phyloP scores from a whole-genome alignment of 2,329 filamentous ascomycete species.

The Furcasterigmium sp. region DNA sequence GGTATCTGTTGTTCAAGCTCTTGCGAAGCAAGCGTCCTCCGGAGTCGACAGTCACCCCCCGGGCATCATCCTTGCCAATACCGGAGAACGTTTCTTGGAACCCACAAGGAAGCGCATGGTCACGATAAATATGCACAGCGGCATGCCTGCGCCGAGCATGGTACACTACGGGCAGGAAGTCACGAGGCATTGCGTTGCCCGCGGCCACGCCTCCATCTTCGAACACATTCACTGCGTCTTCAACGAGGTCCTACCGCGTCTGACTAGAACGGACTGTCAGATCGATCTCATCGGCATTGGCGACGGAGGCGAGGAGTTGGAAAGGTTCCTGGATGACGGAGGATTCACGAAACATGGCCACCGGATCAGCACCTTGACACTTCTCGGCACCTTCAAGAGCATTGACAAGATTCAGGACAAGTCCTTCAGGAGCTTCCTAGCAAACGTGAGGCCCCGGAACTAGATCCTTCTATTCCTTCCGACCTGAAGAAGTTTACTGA shows the following conservation, averaged over 20 bases:
- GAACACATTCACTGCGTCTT: constrained; percentile 67
- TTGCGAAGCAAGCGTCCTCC: constrained; percentile 30
- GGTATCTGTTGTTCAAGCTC: constrained; percentile 52
- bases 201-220: no score
- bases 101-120: not conserved
- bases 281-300: constrained; percentile 70
- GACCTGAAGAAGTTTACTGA: not conserved
- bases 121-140: not conserved
- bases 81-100: constrained; percentile 39
- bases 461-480: no score
- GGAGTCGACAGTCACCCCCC: constrained; percentile 30
- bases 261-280: constrained; percentile 43
- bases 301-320: constrained; percentile 54
- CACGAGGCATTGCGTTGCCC: no score
- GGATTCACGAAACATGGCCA: constrained; percentile 41
- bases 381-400: constrained; percentile 42
- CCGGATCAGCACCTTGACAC: constrained; percentile 41
- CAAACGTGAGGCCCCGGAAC: constrained; percentile 31
- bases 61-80: constrained; percentile 71
- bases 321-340: constrained; percentile 53
- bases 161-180: constrained; percentile 57
- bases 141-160: constrained; percentile 56
- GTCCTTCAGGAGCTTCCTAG: constrained; percentile 44
- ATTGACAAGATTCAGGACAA: constrained; percentile 32
- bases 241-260: constrained; percentile 48